These are phyloP conservation scores for Daldinia grandis DNA, from an alignment of 495 filamentous ascomycete species.

Conservation along the genomic window DNA sequence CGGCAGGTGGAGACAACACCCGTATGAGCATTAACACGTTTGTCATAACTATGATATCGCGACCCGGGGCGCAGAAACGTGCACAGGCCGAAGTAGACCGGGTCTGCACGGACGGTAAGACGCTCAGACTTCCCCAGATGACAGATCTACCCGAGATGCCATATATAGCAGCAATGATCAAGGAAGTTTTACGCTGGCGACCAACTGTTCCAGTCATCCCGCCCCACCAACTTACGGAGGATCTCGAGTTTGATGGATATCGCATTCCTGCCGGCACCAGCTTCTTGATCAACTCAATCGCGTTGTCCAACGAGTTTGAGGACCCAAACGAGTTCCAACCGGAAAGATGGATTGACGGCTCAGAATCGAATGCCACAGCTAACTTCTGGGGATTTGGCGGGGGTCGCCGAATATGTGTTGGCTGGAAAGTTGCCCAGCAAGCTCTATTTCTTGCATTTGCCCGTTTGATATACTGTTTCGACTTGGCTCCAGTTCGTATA, in stretches of 20 bases:
- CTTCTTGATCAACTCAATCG: slow-evolving; percentile 50
- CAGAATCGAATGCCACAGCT: slow-evolving; percentile 27
- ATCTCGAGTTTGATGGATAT: slow-evolving; percentile 62
- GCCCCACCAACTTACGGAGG: slow-evolving; percentile 48
- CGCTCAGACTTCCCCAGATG: slow-evolving; percentile 52
- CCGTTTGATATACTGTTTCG: slow-evolving; percentile 55
- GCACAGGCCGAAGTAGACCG: slow-evolving; percentile 52
- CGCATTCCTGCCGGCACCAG: slow-evolving; percentile 56
- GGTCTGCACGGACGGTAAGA: slow-evolving; percentile 46
- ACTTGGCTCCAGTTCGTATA: slow-evolving; percentile 35
- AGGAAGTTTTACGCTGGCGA: slow-evolving; percentile 66
- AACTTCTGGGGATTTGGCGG: slow-evolving; percentile 44
- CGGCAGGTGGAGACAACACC: slow-evolving; percentile 58
- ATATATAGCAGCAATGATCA: slow-evolving; percentile 59
- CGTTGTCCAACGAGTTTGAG: slow-evolving; percentile 39
- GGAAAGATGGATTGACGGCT: slow-evolving; percentile 54
- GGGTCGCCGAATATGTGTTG: slow-evolving; percentile 57
- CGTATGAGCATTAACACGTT: slow-evolving; percentile 52
- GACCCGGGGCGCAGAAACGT: slow-evolving; percentile 43
- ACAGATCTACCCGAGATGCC: slow-evolving; percentile 57
- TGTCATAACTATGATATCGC: slow-evolving; percentile 47
- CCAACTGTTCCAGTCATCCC: slow-evolving; percentile 51
- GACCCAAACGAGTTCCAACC: slow-evolving; percentile 52
- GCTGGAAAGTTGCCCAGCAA: slow-evolving; percentile 54
- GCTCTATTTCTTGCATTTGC: slow-evolving; percentile 56